phyloP scores from a whole-genome alignment of 306 rosid species.

The Vachellia pachyceras region DNA sequence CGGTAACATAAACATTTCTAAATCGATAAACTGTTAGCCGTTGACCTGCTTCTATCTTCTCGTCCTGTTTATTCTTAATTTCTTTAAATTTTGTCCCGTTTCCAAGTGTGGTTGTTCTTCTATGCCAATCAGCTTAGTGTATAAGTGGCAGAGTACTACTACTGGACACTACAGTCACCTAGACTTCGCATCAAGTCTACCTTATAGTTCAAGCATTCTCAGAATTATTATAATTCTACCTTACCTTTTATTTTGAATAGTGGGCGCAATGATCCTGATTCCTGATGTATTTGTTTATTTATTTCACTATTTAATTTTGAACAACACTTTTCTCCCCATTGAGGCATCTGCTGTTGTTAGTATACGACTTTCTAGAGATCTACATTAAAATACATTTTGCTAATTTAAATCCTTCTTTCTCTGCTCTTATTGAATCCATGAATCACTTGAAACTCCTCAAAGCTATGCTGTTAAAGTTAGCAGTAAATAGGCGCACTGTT shows the following conservation, averaged over 20 bases:
- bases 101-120: background rate
- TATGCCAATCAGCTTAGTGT: background rate
- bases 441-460: too few relatives aligned
- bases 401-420: background rate
- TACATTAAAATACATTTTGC: background rate
- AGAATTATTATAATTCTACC: background rate
- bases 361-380: background rate
- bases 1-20: background rate
- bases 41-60: background rate
- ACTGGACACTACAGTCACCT: background rate
- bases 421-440: too few relatives aligned
- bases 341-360: background rate
- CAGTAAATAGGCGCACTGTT: background rate
- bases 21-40: background rate
- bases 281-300: background rate
- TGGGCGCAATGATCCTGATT: background rate
- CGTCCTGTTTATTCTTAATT: background rate
- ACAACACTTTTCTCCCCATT: too few relatives aligned
- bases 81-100: background rate
- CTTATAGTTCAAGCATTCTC: conserved; percentile 10
- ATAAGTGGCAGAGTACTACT: background rate
- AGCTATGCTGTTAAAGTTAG: too few relatives aligned
- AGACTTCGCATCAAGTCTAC: background rate
- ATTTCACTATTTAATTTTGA: background rate
- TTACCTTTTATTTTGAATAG: background rate